These are phyloP conservation scores for Nemania bipapillata DNA, from an alignment of 2,329 filamentous ascomycete species.

Conservation along the genomic window DNA sequence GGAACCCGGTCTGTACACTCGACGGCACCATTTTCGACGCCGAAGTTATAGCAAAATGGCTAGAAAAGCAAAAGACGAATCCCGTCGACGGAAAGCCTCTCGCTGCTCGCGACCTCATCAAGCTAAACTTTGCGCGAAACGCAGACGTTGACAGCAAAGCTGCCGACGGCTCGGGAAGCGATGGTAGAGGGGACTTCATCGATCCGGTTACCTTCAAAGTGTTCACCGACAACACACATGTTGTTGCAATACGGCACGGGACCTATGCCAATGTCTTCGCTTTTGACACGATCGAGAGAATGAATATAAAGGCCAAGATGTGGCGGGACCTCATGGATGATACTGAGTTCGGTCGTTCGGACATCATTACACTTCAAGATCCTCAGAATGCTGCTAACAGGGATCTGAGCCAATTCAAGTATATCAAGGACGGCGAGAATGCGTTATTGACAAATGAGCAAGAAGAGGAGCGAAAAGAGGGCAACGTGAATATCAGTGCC, in stretches of 20 bases:
- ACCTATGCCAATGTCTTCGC: constrained; percentile 94
- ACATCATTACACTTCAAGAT: constrained; percentile 96
- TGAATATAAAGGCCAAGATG: constrained; percentile 97
- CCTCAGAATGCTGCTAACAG: constrained; percentile 87
- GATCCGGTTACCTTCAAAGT: constrained; percentile 98
- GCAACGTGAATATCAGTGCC: constrained; percentile 80
- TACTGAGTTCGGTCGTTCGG: constrained; percentile 83
- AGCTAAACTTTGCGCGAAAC: constrained; percentile 91
- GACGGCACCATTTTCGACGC: constrained; percentile 93
- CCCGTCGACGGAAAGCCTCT: constrained; percentile 85
- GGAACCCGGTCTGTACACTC: constrained; percentile 89
- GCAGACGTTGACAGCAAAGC: constrained; percentile 69
- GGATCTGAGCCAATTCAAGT: constrained; percentile 88
- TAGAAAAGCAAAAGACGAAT: constrained; percentile 92
- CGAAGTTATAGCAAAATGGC: constrained; percentile 92
- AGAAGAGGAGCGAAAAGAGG: constrained; percentile 71
- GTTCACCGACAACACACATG: constrained; percentile 97
- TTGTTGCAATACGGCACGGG: constrained; percentile 83
- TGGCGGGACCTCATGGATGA: constrained; percentile 93
- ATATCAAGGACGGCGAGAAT: constrained; percentile 82
- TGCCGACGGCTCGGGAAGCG: constrained; percentile 57
- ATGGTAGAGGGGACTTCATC: constrained; percentile 80
- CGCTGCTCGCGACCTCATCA: constrained; percentile 83
- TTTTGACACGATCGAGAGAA: constrained; percentile 91
- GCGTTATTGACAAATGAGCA: constrained; percentile 75